These are phyloP conservation scores for Saccharomycopsis schoenii DNA, from an alignment of 805 yeast species.

Conservation along the genomic window DNA sequence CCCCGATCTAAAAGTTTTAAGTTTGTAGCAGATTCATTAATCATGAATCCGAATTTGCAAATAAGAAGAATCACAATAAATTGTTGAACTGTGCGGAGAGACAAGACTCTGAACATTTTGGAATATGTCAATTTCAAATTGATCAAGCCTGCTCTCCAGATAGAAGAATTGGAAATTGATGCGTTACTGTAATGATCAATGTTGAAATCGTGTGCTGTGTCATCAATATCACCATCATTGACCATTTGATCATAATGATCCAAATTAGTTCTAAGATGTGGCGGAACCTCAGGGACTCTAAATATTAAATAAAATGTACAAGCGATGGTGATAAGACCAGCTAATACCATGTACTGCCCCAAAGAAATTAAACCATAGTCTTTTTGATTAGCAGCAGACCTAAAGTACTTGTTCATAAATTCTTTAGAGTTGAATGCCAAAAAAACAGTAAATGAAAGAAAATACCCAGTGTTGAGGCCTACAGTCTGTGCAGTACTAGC, in stretches of 20 bases:
- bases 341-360: conserved; percentile 63
- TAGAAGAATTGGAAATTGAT: neutral
- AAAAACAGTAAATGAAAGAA: conserved; percentile 83
- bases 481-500: conserved; percentile 97
- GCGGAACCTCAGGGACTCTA: conserved; percentile 65
- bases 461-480: conserved; percentile 90
- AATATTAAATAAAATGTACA: conserved; percentile 54
- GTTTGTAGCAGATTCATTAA: conserved; percentile 92
- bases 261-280: conserved; percentile 27
- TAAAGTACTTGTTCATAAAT: conserved; percentile 77
- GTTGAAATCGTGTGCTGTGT: neutral
- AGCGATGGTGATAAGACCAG: conserved; percentile 63
- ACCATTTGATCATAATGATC: conserved; percentile 20
- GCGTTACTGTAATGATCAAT: conserved; percentile 3
- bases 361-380: conserved; percentile 61
- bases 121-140: conserved; percentile 43
- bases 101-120: conserved; percentile 61
- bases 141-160: conserved; percentile 8
- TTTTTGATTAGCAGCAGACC: conserved; percentile 39
- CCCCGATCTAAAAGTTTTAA: conserved; percentile 86
- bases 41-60: conserved; percentile 88
- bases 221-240: conserved; percentile 5
- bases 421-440: conserved; percentile 86
- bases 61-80: conserved; percentile 66
- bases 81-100: conserved; percentile 59